Conservation (phyloP, 139 green algal species). For the Edaphochlamys debaryana region DNA sequence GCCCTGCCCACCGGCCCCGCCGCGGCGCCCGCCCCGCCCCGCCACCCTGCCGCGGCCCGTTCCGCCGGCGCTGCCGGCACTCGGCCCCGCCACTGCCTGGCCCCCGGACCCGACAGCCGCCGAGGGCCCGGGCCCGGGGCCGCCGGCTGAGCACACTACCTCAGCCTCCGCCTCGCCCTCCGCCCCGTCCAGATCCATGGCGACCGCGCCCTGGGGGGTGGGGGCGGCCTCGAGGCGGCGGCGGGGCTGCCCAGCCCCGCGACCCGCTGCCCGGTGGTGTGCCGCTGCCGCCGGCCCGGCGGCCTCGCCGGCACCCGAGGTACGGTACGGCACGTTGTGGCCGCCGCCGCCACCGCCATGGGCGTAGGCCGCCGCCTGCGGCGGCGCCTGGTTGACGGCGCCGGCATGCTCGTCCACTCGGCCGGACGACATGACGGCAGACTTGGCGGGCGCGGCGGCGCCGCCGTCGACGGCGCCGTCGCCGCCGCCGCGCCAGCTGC, state of each 20-base stretch:
- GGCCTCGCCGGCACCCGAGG: no score
- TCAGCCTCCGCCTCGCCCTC: neutral
- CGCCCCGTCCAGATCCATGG: slow-evolving; percentile 1
- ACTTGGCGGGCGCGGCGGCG: slow-evolving; percentile 5
- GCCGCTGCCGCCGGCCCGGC: neutral
- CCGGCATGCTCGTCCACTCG: neutral
- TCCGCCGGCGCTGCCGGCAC: no score
- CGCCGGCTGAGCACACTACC: no score
- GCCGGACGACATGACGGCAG: slow-evolving; percentile 18
- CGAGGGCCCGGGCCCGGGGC: no score
- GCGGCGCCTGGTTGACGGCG: neutral
- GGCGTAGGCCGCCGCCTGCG: neutral
- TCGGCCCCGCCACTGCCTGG: no score
- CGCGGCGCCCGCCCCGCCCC: neutral
- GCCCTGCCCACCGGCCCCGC: neutral
- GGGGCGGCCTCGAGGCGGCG: no score
- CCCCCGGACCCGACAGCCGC: no score
- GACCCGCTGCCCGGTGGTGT: neutral
- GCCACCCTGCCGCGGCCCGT: neutral
- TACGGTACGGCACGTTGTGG: no score
- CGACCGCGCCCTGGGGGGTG: no score
- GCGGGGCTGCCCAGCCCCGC: no score
- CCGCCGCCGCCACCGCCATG: no score
- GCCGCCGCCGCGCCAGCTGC: slow-evolving; percentile 17
- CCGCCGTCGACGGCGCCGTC: neutral